These are phyloP conservation scores for Leucocoprinus leucothites DNA, from an alignment of 768 basidiomycete species.

Conservation along the genomic window DNA sequence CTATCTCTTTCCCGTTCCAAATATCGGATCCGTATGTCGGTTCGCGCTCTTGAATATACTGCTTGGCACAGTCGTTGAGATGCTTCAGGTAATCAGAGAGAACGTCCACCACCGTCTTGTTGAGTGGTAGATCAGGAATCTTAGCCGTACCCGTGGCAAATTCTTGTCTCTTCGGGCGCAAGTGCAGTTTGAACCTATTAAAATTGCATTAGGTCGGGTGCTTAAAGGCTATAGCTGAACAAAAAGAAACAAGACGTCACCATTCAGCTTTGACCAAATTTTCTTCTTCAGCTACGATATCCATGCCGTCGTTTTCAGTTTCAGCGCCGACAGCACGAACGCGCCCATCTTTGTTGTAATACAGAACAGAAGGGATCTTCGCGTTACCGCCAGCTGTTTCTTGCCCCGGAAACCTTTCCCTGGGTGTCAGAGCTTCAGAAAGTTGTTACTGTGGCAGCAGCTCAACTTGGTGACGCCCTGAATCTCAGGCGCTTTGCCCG, in stretches of 20 bases:
- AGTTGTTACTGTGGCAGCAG: background rate
- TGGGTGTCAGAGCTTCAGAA: background rate
- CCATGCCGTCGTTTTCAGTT: conserved; percentile 13
- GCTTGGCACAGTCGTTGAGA: conserved; percentile 38
- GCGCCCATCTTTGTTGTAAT: conserved; percentile 13
- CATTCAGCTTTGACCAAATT: conserved; percentile 15
- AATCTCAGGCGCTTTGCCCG: conserved; percentile 24
- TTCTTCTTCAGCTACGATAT: conserved; percentile 13
- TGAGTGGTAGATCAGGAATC: conserved; percentile 36
- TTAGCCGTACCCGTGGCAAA: conserved; percentile 5
- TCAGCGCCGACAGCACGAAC: conserved; percentile 14
- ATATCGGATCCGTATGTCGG: conserved; percentile 32
- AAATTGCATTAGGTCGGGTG: background rate
- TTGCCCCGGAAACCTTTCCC: conserved; percentile 16
- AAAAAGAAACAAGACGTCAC: background rate
- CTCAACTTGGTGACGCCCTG: conserved; percentile 24
- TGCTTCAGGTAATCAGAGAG: conserved; percentile 48
- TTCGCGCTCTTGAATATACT: conserved; percentile 45
- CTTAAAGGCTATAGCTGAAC: too few species aligned
- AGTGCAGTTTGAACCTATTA: conserved; percentile 33
- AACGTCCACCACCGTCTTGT: conserved; percentile 37
- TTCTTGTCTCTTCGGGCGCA: conserved; percentile 24
- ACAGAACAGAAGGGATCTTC: conserved; percentile 17
- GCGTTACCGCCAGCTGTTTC: conserved; percentile 14
- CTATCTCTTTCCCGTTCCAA: conserved; percentile 44